Percentiles rank a stretch among this genome's conserved stretches.
Conservation (phyloP, 257 asterid genomes). For the Solanum appendiculatum region DNA sequence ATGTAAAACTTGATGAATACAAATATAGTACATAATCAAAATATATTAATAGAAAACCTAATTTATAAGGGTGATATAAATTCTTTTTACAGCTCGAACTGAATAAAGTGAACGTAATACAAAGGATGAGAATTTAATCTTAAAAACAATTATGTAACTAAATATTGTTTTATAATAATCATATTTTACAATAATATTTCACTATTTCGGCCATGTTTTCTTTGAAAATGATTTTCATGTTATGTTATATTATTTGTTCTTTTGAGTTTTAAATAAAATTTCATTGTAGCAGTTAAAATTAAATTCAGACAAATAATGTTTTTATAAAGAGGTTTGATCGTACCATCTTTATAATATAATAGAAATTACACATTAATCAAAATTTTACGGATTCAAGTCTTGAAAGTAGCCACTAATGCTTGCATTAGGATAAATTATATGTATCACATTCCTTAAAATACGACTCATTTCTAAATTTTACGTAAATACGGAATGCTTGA, state of each 20-base stretch:
- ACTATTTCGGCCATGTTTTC: accelerated
- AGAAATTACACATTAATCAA: not conserved
- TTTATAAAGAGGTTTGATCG: not conserved
- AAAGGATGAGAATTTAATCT: not conserved
- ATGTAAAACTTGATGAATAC: not conserved
- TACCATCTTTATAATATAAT: not conserved
- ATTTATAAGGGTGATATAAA: not conserved
- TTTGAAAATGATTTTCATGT: not conserved
- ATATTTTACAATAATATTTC: not conserved
- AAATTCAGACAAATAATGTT: not conserved
- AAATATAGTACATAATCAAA: not conserved
- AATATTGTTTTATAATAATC: not conserved
- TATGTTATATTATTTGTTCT: not conserved
- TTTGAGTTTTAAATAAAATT: not conserved
- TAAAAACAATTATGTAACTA: not conserved
- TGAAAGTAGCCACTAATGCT: accelerated
- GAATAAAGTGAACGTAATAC: not conserved
- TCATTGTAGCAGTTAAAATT: not conserved
- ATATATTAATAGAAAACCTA: not conserved
- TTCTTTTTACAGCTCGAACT: not conserved
- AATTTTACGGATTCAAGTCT: not conserved
- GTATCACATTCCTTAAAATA: not conserved
- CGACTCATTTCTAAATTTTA: not conserved
- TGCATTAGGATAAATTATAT: not conserved
- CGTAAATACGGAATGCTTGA: too few relatives aligned